A percentile compares a stretch with the other conserved stretches of the same genome.
Conservation (phyloP, 441 rosid species). For the Mallotus japonicus region DNA sequence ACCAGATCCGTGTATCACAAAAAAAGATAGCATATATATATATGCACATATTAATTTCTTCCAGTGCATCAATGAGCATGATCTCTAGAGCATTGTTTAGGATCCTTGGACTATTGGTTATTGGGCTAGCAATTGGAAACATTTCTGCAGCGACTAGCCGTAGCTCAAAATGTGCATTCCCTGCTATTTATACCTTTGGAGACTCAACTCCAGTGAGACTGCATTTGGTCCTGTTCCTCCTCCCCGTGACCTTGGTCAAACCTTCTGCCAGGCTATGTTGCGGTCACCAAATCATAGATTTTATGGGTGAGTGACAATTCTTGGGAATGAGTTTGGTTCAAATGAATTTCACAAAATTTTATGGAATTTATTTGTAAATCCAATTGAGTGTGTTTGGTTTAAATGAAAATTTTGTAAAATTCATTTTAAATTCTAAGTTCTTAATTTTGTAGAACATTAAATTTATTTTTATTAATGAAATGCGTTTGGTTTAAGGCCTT, state of each 20-base stretch:
- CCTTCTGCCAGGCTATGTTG: conserved; percentile 8
- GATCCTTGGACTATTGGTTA: not conserved
- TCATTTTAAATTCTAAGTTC: too few species aligned
- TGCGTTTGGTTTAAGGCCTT: too few species aligned
- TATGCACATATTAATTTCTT: not conserved
- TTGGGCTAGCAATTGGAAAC: not conserved
- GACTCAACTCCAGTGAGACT: conserved; percentile 38
- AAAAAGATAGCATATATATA: not conserved
- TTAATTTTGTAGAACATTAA: too few species aligned
- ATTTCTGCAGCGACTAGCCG: not conserved
- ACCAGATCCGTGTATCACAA: not conserved
- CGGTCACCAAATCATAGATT: conserved; percentile 10
- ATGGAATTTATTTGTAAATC: too few species aligned
- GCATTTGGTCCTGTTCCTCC: not conserved
- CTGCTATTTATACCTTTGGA: conserved; percentile 15
- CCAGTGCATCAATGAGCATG: not conserved
- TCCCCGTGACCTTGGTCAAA: conserved; percentile 1
- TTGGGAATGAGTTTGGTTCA: too few species aligned
- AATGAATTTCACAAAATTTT: too few species aligned
- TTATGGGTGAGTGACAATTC: not conserved
- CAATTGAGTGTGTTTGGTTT: too few species aligned
- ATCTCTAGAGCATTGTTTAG: not conserved
- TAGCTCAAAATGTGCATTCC: conserved; percentile 22
- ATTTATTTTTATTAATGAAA: too few species aligned
- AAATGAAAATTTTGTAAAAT: too few species aligned